Base-by-base conservation (phyloP, 306 rosid species). In the Prinsepia uniflora region DNA sequence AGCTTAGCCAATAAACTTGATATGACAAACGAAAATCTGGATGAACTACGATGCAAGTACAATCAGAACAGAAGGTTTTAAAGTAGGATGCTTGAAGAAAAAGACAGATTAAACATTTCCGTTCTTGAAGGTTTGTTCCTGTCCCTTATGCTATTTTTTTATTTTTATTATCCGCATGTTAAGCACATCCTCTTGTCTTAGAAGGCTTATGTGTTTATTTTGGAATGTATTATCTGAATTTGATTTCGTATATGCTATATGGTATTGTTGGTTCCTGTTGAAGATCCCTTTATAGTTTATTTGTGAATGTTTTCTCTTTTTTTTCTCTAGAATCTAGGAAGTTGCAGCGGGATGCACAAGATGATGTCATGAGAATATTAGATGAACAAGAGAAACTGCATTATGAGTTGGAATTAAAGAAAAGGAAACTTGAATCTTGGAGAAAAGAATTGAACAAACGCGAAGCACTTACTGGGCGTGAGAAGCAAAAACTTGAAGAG, bases 321-420 rank as follows among this genome's bases (percentile, higher is more conserved):
- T 40, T 75, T 74, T 73, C 30, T 63, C 58, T 76, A 94, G 98
- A 94, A 85, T 76, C 89, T 19, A 89, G 90, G 85, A 94, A 74
- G 59, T 67, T 88, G 83, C 98, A 94, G 85, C 83, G 84, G 7
- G 76, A 65, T 73, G 90, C 97, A 22, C 89, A 91, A 6, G 74
- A 77, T 0, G 85, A 94, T 70, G 90, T 94, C 62, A 75, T 67
- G 36, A 84, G 84, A 81, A 83, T 90, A 60, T 77, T 94, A 61
- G 96, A 82, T 6, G 98, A 94, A 73, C 97, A 94, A 75, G 98
- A 90, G 56, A 94, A 84, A 46, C 63, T 94, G 81, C 88, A 82
- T 49, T 24, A 70, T 67, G 98, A 90, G 36, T 83, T 94, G 86
- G 97, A 94, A 69, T 59, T 54, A 7, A 94, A 94, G 77, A 90